phyloP scores from a whole-genome alignment of 73 alveolate species.

The Tetrahymena elliotti region DNA sequence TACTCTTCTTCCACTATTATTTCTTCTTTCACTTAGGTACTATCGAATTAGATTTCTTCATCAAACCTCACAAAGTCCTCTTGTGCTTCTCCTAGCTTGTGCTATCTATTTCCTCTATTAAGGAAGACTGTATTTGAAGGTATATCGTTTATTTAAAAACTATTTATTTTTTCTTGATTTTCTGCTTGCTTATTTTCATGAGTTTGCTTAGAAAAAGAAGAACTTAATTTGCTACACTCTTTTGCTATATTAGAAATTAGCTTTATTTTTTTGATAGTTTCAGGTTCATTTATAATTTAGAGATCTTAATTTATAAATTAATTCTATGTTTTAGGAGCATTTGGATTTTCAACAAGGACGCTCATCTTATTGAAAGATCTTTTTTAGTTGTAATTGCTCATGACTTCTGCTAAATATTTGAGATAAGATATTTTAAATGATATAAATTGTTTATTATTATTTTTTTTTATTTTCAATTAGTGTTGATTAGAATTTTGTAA shows the following conservation, averaged over 20 bases:
- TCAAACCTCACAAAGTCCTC: background rate
- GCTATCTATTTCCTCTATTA: background rate
- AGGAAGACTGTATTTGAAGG: background rate
- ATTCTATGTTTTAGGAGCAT: background rate
- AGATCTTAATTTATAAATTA: background rate
- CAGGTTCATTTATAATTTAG: background rate
- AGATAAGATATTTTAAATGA: background rate
- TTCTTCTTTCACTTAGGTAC: background rate
- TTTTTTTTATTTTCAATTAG: background rate
- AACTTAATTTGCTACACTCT: background rate
- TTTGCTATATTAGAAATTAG: background rate
- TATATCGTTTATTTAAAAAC: background rate
- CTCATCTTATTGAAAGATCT: background rate
- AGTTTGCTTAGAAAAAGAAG: background rate
- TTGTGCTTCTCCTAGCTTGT: background rate
- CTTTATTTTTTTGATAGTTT: background rate
- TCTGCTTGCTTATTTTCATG: background rate
- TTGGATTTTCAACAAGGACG: background rate
- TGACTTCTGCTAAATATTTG: background rate
- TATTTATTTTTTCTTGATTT: background rate
- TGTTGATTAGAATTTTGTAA: background rate
- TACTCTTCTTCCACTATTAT: background rate
- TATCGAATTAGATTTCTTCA: background rate
- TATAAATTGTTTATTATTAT: background rate
- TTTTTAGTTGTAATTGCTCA: background rate